These are phyloP conservation scores for Colletotrichum tofieldiae DNA, from an alignment of 2,329 filamentous ascomycete genomes.

Conservation along the genomic window DNA sequence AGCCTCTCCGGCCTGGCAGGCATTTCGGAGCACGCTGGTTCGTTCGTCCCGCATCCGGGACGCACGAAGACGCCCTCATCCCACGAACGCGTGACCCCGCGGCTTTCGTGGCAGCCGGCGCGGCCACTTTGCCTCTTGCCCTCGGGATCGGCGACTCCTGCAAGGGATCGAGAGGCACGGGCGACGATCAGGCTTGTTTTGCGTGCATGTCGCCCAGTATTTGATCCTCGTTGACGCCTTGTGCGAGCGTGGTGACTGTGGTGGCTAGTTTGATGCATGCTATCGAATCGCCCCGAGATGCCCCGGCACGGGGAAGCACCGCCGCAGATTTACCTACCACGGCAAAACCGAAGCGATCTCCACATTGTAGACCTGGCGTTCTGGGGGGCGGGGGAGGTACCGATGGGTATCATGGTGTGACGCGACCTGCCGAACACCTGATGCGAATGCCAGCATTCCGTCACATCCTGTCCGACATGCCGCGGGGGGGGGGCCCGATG, in stretches of 20 bases:
- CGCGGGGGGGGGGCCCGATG: not conserved
- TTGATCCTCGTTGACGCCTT: not conserved
- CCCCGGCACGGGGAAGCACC: not conserved
- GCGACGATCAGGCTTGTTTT: not conserved
- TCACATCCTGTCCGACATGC: not conserved
- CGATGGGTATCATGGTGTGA: not conserved
- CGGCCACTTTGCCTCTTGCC: not conserved
- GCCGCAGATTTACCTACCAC: not conserved
- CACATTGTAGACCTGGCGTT: not conserved
- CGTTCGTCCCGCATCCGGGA: not conserved
- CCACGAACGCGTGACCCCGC: not conserved
- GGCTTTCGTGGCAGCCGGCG: not conserved
- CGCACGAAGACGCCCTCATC: not conserved
- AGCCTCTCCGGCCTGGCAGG: not conserved
- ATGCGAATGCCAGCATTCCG: not conserved
- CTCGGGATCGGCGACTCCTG: conserved; percentile 8
- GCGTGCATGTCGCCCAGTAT: not conserved
- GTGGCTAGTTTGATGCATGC: not conserved
- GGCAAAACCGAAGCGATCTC: not conserved
- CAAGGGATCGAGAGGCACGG: not conserved
- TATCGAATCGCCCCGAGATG: not conserved
- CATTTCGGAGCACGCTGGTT: conserved; percentile 1
- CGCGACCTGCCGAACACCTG: not conserved
- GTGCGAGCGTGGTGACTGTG: not conserved
- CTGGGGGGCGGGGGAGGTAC: not conserved